Percentiles rank a stretch among this genome's conserved stretches.
These are phyloP conservation scores for Metschnikowia anglica DNA, from an alignment of 805 yeast genomes.

Conservation along the genomic window DNA sequence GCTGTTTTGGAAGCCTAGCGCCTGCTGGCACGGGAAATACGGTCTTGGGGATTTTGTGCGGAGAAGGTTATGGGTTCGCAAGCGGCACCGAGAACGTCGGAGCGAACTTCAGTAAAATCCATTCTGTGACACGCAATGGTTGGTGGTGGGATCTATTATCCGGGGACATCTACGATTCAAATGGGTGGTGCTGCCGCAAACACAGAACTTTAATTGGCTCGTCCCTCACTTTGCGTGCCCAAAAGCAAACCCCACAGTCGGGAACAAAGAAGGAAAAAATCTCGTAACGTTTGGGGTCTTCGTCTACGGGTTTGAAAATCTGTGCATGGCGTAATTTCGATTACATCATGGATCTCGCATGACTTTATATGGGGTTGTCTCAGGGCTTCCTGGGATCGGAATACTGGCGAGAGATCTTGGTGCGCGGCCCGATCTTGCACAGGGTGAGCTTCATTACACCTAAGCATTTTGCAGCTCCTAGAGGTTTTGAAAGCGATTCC, in stretches of 20 bases:
- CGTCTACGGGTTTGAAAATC: neutral
- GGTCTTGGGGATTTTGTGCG: constrained; percentile 62
- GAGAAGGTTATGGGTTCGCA: constrained; percentile 61
- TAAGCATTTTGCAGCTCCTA: too few species aligned
- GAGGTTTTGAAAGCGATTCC: too few species aligned
- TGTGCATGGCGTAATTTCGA: neutral
- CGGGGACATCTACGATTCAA: too few species aligned
- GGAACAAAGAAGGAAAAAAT: neutral
- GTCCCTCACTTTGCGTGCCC: neutral
- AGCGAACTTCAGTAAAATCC: neutral
- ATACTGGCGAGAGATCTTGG: neutral
- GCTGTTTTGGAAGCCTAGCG: constrained; percentile 29
- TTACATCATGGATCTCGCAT: constrained; percentile 1
- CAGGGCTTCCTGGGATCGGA: neutral
- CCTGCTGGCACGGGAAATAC: constrained; percentile 64
- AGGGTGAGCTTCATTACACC: too few species aligned
- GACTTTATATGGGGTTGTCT: neutral
- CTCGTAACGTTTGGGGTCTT: neutral
- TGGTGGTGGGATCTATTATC: neutral
- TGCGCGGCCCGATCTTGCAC: too few species aligned
- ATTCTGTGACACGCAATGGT: neutral
- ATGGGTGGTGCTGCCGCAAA: too few species aligned
- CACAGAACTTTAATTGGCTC: neutral
- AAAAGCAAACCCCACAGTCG: neutral
- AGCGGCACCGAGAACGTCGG: constrained; percentile 6